phyloP scores from a whole-genome alignment of 2,329 filamentous ascomycete genomes.

The Ophiocordyceps sinensis region DNA sequence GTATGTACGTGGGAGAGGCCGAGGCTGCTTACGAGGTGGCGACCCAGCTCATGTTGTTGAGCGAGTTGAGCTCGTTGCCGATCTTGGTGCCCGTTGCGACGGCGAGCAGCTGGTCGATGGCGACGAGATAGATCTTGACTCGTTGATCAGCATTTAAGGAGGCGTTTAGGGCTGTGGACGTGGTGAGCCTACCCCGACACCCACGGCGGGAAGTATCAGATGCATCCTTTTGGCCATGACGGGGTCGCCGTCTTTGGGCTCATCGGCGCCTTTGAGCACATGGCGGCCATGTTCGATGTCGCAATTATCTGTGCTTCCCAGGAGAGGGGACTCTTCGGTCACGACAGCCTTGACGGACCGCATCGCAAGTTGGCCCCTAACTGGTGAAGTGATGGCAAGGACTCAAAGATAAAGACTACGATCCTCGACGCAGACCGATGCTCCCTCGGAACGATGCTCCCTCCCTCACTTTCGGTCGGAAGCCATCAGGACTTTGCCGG shows the following conservation, averaged over 20 bases:
- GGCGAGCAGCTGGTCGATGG: slow-evolving; percentile 63
- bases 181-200: slow-evolving; percentile 18
- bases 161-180: neutral
- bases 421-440: too few relatives aligned
- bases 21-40: slow-evolving; percentile 27
- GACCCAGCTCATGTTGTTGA: slow-evolving; percentile 66
- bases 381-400: too few relatives aligned
- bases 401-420: too few relatives aligned
- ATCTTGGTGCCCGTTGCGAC: slow-evolving; percentile 68
- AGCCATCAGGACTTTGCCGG: too few relatives aligned
- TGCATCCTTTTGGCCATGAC: slow-evolving; percentile 20
- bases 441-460: too few relatives aligned
- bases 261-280: neutral
- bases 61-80: slow-evolving; percentile 57
- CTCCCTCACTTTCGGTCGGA: too few relatives aligned
- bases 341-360: too few relatives aligned
- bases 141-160: neutral
- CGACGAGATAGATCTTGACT: slow-evolving; percentile 13
- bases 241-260: neutral
- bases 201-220: slow-evolving; percentile 21
- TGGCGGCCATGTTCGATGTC: neutral
- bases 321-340: neutral
- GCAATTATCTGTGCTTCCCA: neutral
- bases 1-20: too few relatives aligned
- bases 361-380: too few relatives aligned